Evolutionary conservation across 164 flowering plant species (phyloP).

Genomic region (Nymphaea colorata): DNA sequence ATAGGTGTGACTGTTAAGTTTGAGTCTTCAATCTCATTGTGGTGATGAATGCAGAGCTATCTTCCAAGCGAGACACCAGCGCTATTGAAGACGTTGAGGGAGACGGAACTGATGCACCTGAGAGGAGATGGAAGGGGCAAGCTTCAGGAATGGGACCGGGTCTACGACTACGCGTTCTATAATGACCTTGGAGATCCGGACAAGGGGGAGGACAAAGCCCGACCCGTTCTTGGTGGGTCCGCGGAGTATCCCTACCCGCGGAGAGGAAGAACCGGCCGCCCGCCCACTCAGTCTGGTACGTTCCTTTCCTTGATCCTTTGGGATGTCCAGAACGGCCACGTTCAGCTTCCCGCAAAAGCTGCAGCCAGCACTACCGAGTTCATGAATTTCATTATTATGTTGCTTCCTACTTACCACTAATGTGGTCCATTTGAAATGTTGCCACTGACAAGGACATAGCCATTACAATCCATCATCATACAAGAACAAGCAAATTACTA

Average conservation of each 20-base stretch:
- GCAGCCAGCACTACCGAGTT: no score
- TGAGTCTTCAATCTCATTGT: no score
- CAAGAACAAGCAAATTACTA: no score
- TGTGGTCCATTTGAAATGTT: no score
- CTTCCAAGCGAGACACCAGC: constrained; percentile 61
- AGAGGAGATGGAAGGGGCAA: constrained; percentile 49
- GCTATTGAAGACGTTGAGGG: constrained; percentile 37
- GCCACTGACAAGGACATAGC: no score
- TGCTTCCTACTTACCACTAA: no score
- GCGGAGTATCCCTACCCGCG: constrained; percentile 66
- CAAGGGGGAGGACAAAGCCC: constrained; percentile 32
- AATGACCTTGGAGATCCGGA: constrained; percentile 72
- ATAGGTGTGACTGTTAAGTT: no score
- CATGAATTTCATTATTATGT: no score
- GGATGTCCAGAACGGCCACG: no score
- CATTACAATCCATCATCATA: no score
- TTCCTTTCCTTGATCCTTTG: not conserved
- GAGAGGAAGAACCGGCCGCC: constrained; percentile 69
- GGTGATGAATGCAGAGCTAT: constrained; percentile 27
- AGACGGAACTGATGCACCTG: constrained; percentile 54
- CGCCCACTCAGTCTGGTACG: constrained; percentile 44
- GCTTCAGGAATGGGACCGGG: constrained; percentile 78
- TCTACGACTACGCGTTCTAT: constrained; percentile 57
- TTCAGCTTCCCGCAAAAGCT: no score
- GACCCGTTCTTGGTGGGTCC: constrained; percentile 71